Evolutionary conservation across 208 protist genomes (phyloP).

Genomic region (Acanthamoeba castellanii): DNA sequence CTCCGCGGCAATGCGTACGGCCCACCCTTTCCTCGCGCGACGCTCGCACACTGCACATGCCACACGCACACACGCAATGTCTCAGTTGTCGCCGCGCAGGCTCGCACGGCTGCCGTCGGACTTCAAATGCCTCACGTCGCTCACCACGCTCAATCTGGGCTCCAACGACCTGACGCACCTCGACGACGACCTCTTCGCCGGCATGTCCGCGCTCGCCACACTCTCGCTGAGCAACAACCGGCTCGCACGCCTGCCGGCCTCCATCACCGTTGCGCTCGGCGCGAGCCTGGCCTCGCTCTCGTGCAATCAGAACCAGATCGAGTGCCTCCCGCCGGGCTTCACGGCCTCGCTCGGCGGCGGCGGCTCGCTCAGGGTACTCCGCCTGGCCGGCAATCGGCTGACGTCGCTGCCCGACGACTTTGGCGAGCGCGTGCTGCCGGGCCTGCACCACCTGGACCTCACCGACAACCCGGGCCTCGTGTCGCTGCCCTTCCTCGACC

Average conservation of each 20-base stretch:
- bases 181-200: background rate
- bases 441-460: slow-evolving; percentile 4
- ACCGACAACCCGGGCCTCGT: slow-evolving; percentile 37
- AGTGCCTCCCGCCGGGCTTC: background rate
- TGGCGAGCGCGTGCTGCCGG: background rate
- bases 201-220: background rate
- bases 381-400: background rate
- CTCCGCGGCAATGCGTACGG: background rate
- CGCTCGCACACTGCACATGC: background rate
- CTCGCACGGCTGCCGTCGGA: background rate
- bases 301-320: slow-evolving; percentile 6
- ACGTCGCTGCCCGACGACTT: slow-evolving; percentile 28
- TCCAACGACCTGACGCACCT: background rate
- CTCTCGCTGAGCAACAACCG: slow-evolving; percentile 31
- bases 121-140: background rate
- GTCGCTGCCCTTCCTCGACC: slow-evolving; percentile 26
- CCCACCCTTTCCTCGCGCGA: too few species aligned
- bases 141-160: slow-evolving; percentile 8
- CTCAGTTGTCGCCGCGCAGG: background rate
- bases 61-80: background rate
- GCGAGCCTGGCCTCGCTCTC: background rate
- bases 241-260: background rate
- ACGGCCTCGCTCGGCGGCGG: background rate
- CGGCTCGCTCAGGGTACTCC: background rate
- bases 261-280: background rate